Conservation (phyloP, 106 monocot species). For the Cymbidium sinense region DNA sequence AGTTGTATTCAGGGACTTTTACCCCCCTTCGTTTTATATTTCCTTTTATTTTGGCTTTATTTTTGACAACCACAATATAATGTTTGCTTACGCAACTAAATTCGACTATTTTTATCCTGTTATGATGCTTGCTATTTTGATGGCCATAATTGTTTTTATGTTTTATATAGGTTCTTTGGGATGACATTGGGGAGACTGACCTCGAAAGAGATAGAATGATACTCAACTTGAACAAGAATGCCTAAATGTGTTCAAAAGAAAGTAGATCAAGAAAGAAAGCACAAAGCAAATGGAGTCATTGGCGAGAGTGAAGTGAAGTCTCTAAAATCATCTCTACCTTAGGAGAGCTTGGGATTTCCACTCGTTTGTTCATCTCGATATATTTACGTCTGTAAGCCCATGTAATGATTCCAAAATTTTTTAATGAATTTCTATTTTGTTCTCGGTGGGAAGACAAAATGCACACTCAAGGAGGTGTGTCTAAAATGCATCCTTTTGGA, state of each 20-base stretch:
- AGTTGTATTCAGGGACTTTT: too few relatives aligned
- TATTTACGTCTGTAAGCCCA: neutral
- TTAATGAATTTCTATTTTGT: constrained; percentile 3
- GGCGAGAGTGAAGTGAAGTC: constrained; percentile 58
- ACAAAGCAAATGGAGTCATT: constrained; percentile 57
- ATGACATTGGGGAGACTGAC: constrained; percentile 83
- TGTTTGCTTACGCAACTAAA: neutral
- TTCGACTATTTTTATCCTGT: neutral
- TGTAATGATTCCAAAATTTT: neutral
- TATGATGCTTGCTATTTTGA: neutral
- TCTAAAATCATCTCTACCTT: constrained; percentile 48
- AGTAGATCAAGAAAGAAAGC: constrained; percentile 68
- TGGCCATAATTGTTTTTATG: neutral
- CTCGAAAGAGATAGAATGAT: constrained; percentile 71
- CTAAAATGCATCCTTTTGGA: constrained; percentile 55
- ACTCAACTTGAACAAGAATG: constrained; percentile 79
- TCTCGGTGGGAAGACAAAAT: constrained; percentile 38
- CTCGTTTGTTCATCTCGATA: constrained; percentile 30
- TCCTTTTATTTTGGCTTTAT: too few relatives aligned
- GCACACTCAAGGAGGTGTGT: constrained; percentile 61
- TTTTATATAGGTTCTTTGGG: constrained; percentile 55
- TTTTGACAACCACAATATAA: neutral
- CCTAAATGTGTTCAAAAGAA: constrained; percentile 71
- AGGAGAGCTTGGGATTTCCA: constrained; percentile 47
- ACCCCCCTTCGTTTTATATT: too few relatives aligned